Evolutionary conservation across 176 grass and related monocot genomes (phyloP), one percentile per base, ranked within the genome.

Genomic region (Elaeis guineensis): DNA sequence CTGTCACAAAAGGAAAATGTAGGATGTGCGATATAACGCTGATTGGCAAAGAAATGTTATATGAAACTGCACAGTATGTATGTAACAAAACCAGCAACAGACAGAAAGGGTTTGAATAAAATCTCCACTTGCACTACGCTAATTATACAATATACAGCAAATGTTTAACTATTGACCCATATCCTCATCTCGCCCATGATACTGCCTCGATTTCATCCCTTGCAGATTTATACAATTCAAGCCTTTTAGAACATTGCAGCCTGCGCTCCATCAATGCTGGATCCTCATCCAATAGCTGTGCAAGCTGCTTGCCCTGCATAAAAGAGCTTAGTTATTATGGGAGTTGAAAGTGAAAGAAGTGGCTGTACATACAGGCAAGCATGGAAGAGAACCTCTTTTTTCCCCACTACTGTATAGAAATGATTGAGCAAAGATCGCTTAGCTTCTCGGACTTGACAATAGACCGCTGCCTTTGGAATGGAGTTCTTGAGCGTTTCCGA

Each of bases 361-460:
- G n/a, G 1, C 35, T 12, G 35, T 44, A 44, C 8, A 44, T 44
- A 44, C 35, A 44, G 35, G 35, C 8, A 44, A 12, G 11, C 11
- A 12, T 14, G 11, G 35, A 44, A 44, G 11, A 44, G 11, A 44
- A 96, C 92, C 89, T 96, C 83, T 65, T 90, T 96, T 59, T 59
- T 74, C 25, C 87, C 81, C 64, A 90, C 78, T 79, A 85, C 87
- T 61, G 72, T 79, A 58, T 96, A 90, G 64, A 96, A 96, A 50
- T 80, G 50, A 21, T 85, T 88, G 53, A 96, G 78, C 72, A 96
- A 73, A 21, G 72, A 77, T 4, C 92, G 71, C 62, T 90, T 96
- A 66, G 92, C 92, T 77, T 96, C 92, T 24, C 76, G 81, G 59
- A 96, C 92, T 79, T 96, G 87, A 65, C 87, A 87, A 51, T 90